These are phyloP conservation scores for Phyllosticta citribraziliensis DNA, from an alignment of 2,329 filamentous ascomycete species.

Conservation along the genomic window DNA sequence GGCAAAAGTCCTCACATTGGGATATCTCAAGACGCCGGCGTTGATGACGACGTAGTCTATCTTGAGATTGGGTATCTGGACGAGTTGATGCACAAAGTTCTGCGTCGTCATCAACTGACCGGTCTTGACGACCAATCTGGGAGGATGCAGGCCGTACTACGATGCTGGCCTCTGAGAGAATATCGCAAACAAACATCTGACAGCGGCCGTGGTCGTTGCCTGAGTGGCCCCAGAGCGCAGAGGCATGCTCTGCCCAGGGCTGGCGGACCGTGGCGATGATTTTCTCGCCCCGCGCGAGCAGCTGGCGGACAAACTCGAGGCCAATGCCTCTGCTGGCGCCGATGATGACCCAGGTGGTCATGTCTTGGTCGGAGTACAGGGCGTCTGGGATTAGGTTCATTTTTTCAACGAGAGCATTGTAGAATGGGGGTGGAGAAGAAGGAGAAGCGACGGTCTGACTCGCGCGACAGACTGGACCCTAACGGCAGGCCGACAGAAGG, in stretches of 20 bases:
- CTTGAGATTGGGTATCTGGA: constrained; percentile 31
- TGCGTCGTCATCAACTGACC: constrained; percentile 15
- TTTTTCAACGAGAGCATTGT: constrained; percentile 10
- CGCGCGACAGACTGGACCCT: not conserved
- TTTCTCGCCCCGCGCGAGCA: constrained; percentile 36
- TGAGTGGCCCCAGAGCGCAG: constrained; percentile 31
- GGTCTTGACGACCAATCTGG: not conserved
- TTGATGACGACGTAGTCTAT: constrained; percentile 49
- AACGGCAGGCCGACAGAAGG: too few relatives aligned
- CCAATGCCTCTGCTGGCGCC: constrained; percentile 41
- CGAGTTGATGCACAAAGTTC: constrained; percentile 35
- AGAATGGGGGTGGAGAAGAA: not conserved
- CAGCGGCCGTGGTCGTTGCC: constrained; percentile 37
- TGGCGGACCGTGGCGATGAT: constrained; percentile 45
- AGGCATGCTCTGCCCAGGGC: constrained; percentile 29
- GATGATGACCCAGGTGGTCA: constrained; percentile 37
- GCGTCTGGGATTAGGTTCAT: constrained; percentile 36
- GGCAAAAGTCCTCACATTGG: constrained; percentile 37
- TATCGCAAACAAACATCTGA: constrained; percentile 42
- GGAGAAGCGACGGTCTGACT: not conserved
- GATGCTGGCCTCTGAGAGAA: constrained; percentile 44
- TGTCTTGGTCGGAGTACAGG: constrained; percentile 31
- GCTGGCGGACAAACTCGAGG: constrained; percentile 43
- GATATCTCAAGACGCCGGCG: constrained; percentile 47
- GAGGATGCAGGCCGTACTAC: constrained; percentile 21